A percentile compares a stretch with the other conserved stretches of the same genome.
These are phyloP conservation scores for Pholiota molesta DNA, from an alignment of 768 basidiomycete species.

Conservation along the genomic window DNA sequence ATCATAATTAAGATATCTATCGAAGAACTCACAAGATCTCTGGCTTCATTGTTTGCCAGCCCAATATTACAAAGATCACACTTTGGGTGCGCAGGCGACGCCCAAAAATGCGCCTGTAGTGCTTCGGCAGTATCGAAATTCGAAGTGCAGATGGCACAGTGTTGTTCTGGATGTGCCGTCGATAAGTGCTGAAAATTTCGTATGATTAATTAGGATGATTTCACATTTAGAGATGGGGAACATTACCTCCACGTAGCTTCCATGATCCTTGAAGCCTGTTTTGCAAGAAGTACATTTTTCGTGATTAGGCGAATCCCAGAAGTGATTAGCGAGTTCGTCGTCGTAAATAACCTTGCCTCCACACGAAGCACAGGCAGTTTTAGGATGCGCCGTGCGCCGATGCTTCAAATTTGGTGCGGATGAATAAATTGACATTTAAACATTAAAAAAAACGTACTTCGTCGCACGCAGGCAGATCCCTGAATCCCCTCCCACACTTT, in stretches of 20 bases:
- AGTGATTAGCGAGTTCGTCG: slow-evolving; percentile 42
- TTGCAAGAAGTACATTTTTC: slow-evolving; percentile 37
- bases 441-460: slow-evolving; percentile 30
- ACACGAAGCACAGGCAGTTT: slow-evolving; percentile 29
- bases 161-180: slow-evolving; percentile 37
- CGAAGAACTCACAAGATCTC: slow-evolving; percentile 35
- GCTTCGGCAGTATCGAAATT: slow-evolving; percentile 40
- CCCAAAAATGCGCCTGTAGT: slow-evolving; percentile 42
- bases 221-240: not conserved
- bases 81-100: slow-evolving; percentile 47
- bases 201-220: not conserved
- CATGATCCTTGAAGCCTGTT: slow-evolving; percentile 36
- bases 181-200: slow-evolving; percentile 37
- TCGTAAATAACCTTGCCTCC: slow-evolving; percentile 35
- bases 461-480: slow-evolving; percentile 33
- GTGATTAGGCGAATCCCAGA: slow-evolving; percentile 39
- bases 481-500: slow-evolving; percentile 46
- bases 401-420: slow-evolving; percentile 29
- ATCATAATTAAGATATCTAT: not conserved
- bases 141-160: slow-evolving; percentile 40
- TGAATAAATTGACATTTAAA: slow-evolving; percentile 3
- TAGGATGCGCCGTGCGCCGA: slow-evolving; percentile 29
- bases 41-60: slow-evolving; percentile 39
- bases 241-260: slow-evolving; percentile 31
- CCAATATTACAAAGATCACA: slow-evolving; percentile 45